phyloP scores from a whole-genome alignment of 2,329 filamentous ascomycete species.

The Cryphonectria parasitica region DNA sequence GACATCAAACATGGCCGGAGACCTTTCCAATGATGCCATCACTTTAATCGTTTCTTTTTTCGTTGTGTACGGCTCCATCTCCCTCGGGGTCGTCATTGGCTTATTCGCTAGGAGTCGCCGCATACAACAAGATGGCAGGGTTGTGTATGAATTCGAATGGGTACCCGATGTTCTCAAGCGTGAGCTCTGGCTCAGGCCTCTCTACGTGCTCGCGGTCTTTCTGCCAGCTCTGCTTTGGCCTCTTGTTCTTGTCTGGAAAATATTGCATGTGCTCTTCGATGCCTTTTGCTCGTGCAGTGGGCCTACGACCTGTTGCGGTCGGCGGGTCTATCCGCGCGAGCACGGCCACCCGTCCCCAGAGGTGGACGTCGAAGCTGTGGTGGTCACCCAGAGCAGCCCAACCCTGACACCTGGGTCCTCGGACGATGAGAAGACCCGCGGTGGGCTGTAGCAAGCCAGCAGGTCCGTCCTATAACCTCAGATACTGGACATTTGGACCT shows the following conservation, averaged over 20 bases:
- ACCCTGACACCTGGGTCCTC: neutral
- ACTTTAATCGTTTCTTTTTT: neutral
- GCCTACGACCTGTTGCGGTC: neutral
- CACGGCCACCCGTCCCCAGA: neutral
- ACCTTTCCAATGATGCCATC: neutral
- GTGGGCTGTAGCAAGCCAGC: neutral
- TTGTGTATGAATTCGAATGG: neutral
- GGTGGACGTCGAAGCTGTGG: neutral
- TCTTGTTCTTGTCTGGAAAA: neutral
- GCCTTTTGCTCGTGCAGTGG: neutral
- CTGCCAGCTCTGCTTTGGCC: neutral
- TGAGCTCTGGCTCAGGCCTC: neutral
- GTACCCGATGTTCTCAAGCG: conserved; percentile 5
- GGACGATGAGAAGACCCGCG: neutral
- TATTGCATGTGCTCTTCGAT: neutral
- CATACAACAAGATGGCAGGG: neutral
- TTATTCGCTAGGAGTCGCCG: neutral
- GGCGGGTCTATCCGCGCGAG: neutral
- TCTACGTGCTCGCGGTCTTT: neutral
- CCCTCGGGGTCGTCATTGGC: neutral
- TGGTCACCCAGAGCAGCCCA: neutral
- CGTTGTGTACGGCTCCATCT: neutral
- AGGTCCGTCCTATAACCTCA: neutral
- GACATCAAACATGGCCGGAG: neutral
- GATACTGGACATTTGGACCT: no score